Evolutionary conservation across 179 eudicot genomes (phyloP).

Genomic region (Camellia oleifera): DNA sequence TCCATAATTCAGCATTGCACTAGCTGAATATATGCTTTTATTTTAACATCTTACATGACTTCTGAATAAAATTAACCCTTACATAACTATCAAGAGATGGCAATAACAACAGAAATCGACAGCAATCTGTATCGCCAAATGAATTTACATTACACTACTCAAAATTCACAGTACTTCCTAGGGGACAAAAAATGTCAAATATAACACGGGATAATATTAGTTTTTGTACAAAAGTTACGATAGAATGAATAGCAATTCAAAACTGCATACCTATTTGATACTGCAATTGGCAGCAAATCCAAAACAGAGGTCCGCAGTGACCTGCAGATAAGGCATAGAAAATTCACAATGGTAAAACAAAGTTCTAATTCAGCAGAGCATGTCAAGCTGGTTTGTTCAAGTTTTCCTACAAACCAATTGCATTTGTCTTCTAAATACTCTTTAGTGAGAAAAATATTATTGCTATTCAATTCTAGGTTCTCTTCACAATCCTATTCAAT

Average conservation of each 20-base stretch:
- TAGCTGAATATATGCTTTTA: constrained; percentile 1
- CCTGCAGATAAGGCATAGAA: constrained; percentile 42
- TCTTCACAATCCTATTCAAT: not conserved
- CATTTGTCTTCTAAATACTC: not conserved
- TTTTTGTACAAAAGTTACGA: not conserved
- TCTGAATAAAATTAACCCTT: not conserved
- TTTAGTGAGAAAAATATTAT: not conserved
- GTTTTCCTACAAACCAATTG: not conserved
- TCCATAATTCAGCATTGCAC: not conserved
- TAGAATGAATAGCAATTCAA: constrained; percentile 13
- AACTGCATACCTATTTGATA: constrained; percentile 32
- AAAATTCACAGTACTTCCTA: not conserved
- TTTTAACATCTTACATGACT: not conserved
- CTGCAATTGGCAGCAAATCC: constrained; percentile 33
- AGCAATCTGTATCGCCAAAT: not conserved
- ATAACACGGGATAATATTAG: not conserved
- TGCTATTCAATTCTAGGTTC: not conserved
- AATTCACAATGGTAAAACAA: constrained; percentile 6
- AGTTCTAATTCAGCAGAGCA: not conserved
- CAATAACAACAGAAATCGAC: not conserved
- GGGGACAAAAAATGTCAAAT: not conserved
- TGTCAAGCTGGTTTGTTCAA: constrained; percentile 17
- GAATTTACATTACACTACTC: not conserved
- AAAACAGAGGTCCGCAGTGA: constrained; percentile 27
- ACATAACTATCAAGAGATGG: not conserved